Conservation (phyloP, 495 filamentous ascomycete genomes). For the Penicillium soppii region DNA sequence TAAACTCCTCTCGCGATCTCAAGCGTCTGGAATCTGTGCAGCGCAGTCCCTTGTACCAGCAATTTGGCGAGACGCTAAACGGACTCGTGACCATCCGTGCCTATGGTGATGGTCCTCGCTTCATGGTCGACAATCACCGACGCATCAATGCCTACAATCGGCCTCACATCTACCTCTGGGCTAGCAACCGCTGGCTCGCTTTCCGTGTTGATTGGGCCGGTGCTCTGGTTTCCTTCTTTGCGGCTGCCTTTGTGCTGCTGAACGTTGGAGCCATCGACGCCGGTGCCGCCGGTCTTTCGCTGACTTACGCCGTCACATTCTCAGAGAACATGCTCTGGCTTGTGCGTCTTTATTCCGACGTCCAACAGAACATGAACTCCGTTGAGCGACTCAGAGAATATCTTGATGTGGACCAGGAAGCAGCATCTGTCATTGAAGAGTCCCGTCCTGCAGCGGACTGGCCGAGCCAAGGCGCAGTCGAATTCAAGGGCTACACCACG, state of each 20-base stretch:
- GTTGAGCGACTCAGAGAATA: conserved; percentile 99
- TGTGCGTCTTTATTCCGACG: conserved; percentile 88
- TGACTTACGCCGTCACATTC: conserved; percentile 98
- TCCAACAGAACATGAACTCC: conserved; percentile 99
- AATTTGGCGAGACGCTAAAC: conserved; percentile 94
- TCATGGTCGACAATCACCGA: conserved; percentile 87
- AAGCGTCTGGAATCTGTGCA: conserved; percentile 95
- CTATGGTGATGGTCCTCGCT: conserved; percentile 91
- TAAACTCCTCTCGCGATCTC: conserved; percentile 86
- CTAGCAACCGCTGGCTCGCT: conserved; percentile 94
- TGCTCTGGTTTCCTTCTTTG: conserved; percentile 90
- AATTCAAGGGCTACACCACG: conserved; percentile 86
- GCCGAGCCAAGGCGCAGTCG: conserved; percentile 82
- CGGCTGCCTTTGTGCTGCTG: conserved; percentile 84
- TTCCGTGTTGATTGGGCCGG: conserved; percentile 89
- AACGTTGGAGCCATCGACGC: conserved; percentile 86
- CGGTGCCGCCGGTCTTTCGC: conserved; percentile 88
- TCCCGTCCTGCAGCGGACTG: conserved; percentile 74
- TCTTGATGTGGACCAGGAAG: conserved; percentile 94
- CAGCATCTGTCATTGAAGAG: conserved; percentile 71
- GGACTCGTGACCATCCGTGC: conserved; percentile 98
- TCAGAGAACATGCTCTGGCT: conserved; percentile 98
- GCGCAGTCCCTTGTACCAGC: conserved; percentile 93
- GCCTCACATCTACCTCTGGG: conserved; percentile 96
- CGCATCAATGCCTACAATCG: conserved; percentile 88